phyloP scores from a whole-genome alignment of 2,329 filamentous ascomycete genomes.

The Xylariaceae sp. region DNA sequence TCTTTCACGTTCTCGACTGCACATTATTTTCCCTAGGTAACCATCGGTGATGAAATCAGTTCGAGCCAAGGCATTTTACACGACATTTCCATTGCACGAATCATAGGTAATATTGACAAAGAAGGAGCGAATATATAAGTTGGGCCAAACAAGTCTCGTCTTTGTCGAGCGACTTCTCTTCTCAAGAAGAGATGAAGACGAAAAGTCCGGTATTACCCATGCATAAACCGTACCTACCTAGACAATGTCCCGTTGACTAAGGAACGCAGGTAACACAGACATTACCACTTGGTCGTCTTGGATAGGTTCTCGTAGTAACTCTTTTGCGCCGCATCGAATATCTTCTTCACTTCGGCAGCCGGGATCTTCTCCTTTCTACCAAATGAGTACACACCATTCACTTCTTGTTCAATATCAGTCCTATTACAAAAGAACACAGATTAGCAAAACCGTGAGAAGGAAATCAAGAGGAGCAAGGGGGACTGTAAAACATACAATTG shows the following conservation, averaged over 20 bases:
- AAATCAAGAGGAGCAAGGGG: neutral
- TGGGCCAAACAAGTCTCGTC: neutral
- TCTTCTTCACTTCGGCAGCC: conserved; percentile 48
- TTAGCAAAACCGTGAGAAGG: conserved; percentile 3
- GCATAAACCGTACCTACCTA: neutral
- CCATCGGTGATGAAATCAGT: too few relatives aligned
- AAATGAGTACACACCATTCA: conserved; percentile 61
- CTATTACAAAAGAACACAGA: conserved; percentile 22
- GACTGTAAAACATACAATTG: conserved; percentile 45
- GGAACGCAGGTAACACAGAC: too few relatives aligned
- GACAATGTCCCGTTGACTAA: neutral
- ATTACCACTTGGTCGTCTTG: conserved; percentile 5
- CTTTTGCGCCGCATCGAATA: conserved; percentile 50
- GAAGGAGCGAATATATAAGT: neutral
- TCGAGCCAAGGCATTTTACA: too few relatives aligned
- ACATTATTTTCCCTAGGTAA: too few relatives aligned
- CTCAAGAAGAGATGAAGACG: neutral
- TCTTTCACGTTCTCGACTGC: too few relatives aligned
- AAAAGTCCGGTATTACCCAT: neutral
- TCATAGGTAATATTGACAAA: too few relatives aligned
- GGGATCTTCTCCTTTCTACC: conserved; percentile 57
- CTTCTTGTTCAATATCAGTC: conserved; percentile 61
- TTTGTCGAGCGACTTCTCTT: too few relatives aligned
- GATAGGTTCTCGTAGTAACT: conserved; percentile 38
- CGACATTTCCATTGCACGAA: too few relatives aligned